Conservation (phyloP, 768 basidiomycete genomes). For the Rubroboletus pulcherrimus region DNA sequence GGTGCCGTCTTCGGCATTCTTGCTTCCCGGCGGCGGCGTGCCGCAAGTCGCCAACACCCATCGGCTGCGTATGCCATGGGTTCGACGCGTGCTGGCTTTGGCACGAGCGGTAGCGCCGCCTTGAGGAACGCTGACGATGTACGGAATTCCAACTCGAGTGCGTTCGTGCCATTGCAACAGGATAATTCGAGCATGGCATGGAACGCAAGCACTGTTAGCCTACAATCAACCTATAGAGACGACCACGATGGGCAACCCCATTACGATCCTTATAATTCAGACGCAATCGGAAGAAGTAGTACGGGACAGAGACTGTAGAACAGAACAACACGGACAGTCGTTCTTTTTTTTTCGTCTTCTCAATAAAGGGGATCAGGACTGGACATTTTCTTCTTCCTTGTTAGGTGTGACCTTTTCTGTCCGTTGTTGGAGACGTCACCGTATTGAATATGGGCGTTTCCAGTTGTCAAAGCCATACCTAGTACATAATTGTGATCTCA, state of each 20-base stretch:
- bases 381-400: constrained; percentile 5
- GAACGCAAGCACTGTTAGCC: constrained; percentile 51
- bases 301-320: constrained; percentile 23
- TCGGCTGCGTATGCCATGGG: constrained; percentile 40
- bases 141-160: constrained; percentile 60
- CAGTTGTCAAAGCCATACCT: background rate
- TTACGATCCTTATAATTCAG: constrained; percentile 28
- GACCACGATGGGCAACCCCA: constrained; percentile 15
- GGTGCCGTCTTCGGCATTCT: constrained; percentile 42
- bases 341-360: background rate
- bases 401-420: background rate
- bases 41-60: constrained; percentile 30
- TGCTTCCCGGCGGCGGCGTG: constrained; percentile 49
- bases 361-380: background rate
- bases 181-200: constrained; percentile 54
- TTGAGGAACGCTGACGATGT: constrained; percentile 19
- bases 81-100: constrained; percentile 28
- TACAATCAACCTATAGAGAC: constrained; percentile 41
- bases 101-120: constrained; percentile 19
- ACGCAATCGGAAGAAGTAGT: constrained; percentile 26
- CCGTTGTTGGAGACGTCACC: constrained; percentile 1
- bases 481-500: constrained; percentile 6
- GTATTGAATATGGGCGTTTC: constrained; percentile 8
- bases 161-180: constrained; percentile 70
- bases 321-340: background rate